Conservation (phyloP, 2,329 filamentous ascomycete species). For the Purpureocillium takamizusanense region DNA sequence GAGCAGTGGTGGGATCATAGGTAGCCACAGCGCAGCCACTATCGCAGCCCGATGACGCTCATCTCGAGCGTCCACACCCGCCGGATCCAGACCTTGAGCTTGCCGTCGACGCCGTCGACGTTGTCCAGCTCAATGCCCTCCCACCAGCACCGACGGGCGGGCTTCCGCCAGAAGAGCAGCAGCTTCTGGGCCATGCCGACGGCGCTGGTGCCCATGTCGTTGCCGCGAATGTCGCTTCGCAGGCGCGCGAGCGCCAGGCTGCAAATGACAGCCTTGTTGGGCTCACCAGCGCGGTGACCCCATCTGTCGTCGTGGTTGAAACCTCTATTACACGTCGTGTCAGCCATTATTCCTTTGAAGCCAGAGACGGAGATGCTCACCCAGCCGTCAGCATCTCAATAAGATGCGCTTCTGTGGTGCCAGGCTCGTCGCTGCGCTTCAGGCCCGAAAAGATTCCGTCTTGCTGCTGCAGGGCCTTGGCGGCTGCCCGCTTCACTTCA, state of each 20-base stretch:
- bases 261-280: constrained; percentile 97
- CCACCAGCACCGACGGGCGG: constrained; percentile 96
- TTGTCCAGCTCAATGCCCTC: constrained; percentile 87
- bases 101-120: constrained; percentile 84
- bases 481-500: constrained; percentile 87
- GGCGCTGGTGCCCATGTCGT: constrained; percentile 63
- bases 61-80: constrained; percentile 98
- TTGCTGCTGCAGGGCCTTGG: constrained; percentile 76
- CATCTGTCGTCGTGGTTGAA: constrained; percentile 94
- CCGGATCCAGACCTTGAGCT: constrained; percentile 95
- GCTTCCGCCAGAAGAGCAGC: constrained; percentile 95
- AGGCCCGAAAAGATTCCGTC: constrained; percentile 94
- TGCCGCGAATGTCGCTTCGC: constrained; percentile 83
- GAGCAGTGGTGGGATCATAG: no score
- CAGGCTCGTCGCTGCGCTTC: constrained; percentile 88
- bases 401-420: constrained; percentile 93
- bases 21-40: no score
- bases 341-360: background rate
- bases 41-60: constrained; percentile 74
- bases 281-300: constrained; percentile 95
- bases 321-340: constrained; percentile 46
- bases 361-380: constrained; percentile 42
- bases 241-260: constrained; percentile 87
- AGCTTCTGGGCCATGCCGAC: constrained; percentile 99
- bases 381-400: constrained; percentile 99